A percentile compares a stretch with the other conserved stretches of the same genome.
Conservation (phyloP, 352 stramenopile species). For the Phytopythium oedochilum region DNA sequence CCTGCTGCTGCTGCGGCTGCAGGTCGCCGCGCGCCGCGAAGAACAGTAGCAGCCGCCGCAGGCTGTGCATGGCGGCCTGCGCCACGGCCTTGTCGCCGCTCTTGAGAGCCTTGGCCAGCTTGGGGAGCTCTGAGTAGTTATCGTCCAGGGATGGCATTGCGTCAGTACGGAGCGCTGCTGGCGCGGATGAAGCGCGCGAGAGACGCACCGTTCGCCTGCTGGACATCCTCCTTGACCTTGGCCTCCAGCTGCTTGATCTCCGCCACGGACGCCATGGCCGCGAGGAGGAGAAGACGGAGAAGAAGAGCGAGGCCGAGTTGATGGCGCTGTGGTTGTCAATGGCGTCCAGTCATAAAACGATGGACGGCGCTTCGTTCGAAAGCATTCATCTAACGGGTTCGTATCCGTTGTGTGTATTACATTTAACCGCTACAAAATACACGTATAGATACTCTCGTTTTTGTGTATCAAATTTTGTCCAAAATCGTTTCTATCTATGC, state of each 20-base stretch:
- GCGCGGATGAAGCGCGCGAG: not conserved
- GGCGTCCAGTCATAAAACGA: too few species aligned
- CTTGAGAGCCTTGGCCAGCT: conserved; percentile 70
- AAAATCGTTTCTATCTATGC: too few species aligned
- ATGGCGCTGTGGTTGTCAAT: too few species aligned
- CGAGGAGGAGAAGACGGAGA: not conserved
- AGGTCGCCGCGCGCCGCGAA: conserved; percentile 84
- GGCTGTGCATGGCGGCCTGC: conserved; percentile 75
- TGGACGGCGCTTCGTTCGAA: too few species aligned
- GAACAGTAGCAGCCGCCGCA: conserved; percentile 74
- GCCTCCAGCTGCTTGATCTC: conserved; percentile 86
- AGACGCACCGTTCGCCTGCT: conserved; percentile 70
- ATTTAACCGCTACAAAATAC: too few species aligned
- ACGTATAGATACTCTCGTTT: too few species aligned
- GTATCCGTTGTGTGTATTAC: too few species aligned
- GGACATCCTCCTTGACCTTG: conserved; percentile 84
- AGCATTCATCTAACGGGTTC: too few species aligned
- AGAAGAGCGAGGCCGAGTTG: too few species aligned
- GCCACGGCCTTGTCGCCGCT: conserved; percentile 66
- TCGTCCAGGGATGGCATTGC: too few species aligned
- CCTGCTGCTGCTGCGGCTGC: too few species aligned
- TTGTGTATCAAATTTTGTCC: too few species aligned
- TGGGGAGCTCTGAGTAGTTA: conserved; percentile 50
- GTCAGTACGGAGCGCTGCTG: not conserved
- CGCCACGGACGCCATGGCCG: conserved; percentile 45